Evolutionary conservation across 805 yeast species (phyloP).

Genomic region (Hanseniaspora lindneri): DNA sequence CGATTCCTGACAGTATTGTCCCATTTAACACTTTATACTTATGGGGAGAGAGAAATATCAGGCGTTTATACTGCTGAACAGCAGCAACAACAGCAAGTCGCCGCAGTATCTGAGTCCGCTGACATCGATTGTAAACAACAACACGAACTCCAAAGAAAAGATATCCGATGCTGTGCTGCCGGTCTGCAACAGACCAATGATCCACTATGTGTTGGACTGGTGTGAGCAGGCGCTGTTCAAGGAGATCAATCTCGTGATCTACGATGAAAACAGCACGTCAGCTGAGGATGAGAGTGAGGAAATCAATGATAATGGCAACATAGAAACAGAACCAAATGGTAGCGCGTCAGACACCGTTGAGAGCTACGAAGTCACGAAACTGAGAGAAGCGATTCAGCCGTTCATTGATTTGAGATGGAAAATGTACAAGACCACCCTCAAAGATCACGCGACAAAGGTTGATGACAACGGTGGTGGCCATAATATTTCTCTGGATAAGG

Average conservation of each 20-base stretch:
- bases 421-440: slow-evolving; percentile 12
- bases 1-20: too few relatives aligned
- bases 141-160: slow-evolving; percentile 39
- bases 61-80: slow-evolving; percentile 63
- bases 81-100: slow-evolving; percentile 12
- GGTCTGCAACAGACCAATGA: slow-evolving; percentile 78
- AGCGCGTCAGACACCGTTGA: slow-evolving; percentile 35
- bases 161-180: slow-evolving; percentile 78
- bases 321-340: background rate
- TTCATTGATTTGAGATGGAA: slow-evolving; percentile 36
- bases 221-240: slow-evolving; percentile 76
- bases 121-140: slow-evolving; percentile 40
- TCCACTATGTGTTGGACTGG: slow-evolving; percentile 83
- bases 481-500: slow-evolving; percentile 7
- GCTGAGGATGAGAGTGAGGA: slow-evolving; percentile 24
- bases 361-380: slow-evolving; percentile 20
- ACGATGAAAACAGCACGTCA: slow-evolving; percentile 4
- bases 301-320: slow-evolving; percentile 28
- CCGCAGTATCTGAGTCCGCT: slow-evolving; percentile 6
- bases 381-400: slow-evolving; percentile 38
- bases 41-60: slow-evolving; percentile 54
- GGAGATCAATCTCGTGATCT: slow-evolving; percentile 50
- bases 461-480: slow-evolving; percentile 22
- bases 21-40: background rate
- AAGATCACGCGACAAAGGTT: slow-evolving; percentile 7